Percentiles rank a stretch among this genome's conserved stretches.
phyloP scores from a whole-genome alignment of 1,139 yeast genomes.

The Blastobotrys persicus region DNA sequence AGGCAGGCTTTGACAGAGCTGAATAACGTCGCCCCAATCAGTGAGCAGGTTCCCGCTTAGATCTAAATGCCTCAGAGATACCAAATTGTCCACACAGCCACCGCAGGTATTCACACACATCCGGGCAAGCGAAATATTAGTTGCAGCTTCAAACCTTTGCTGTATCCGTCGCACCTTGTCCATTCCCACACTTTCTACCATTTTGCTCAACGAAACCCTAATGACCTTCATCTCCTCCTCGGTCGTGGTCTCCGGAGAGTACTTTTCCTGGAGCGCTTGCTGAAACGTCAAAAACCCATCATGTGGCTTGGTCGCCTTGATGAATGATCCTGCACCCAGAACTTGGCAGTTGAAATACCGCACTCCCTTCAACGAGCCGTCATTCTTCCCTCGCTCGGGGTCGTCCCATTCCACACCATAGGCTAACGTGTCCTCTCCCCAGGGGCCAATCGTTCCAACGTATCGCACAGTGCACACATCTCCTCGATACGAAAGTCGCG shows the following conservation, averaged over 20 bases:
- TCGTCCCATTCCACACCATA: constrained; percentile 90
- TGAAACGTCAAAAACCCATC: constrained; percentile 40
- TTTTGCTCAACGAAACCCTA: constrained; percentile 45
- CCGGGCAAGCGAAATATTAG: constrained; percentile 51
- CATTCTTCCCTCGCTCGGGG: constrained; percentile 53
- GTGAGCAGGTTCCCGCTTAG: constrained; percentile 59
- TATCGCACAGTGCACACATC: constrained; percentile 62
- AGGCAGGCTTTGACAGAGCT: constrained; percentile 41
- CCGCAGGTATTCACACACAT: constrained; percentile 27
- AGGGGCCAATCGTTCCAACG: constrained; percentile 56
- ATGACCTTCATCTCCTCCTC: constrained; percentile 24
- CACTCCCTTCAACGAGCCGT: constrained; percentile 48
- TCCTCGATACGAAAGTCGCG: constrained; percentile 39
- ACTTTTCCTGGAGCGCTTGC: constrained; percentile 51
- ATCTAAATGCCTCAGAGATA: constrained; percentile 48
- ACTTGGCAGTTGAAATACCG: constrained; percentile 44
- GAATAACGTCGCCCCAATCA: constrained; percentile 42
- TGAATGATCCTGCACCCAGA: constrained; percentile 59
- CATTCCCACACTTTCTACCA: constrained; percentile 63
- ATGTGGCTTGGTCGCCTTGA: constrained; percentile 48
- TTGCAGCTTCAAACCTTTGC: constrained; percentile 46
- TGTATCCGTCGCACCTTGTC: constrained; percentile 51
- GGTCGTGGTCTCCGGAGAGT: constrained; percentile 39
- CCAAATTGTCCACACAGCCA: constrained; percentile 23
- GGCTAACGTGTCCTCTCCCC: constrained; percentile 55